Evolutionary conservation across 805 yeast species (phyloP).

Genomic region (Starmerella floricola): DNA sequence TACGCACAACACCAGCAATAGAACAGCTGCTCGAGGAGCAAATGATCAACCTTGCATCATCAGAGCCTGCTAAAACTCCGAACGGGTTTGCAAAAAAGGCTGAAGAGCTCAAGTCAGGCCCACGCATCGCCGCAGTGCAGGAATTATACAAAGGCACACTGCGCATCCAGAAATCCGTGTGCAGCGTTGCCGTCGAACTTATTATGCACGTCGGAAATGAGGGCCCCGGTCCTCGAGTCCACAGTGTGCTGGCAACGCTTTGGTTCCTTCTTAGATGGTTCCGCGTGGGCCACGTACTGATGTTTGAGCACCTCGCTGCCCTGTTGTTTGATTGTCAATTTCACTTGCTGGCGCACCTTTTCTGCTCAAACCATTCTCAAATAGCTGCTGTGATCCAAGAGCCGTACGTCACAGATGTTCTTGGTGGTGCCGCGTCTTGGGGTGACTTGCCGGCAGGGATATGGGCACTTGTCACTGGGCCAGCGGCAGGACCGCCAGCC

Average conservation of each 20-base stretch:
- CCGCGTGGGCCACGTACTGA: conserved; percentile 61
- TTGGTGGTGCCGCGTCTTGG: too few relatives aligned
- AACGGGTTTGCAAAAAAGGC: too few relatives aligned
- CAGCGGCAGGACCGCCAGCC: background rate
- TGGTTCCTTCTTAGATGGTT: conserved; percentile 57
- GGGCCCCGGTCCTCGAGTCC: conserved; percentile 14
- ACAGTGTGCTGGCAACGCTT: conserved; percentile 16
- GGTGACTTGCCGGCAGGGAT: too few relatives aligned
- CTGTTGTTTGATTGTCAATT: conserved; percentile 64
- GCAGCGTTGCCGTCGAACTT: conserved; percentile 50
- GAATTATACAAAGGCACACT: conserved; percentile 42
- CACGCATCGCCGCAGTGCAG: conserved; percentile 53
- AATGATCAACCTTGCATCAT: too few relatives aligned
- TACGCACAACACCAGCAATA: conserved; percentile 54
- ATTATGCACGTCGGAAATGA: conserved; percentile 27
- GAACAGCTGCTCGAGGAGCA: conserved; percentile 63
- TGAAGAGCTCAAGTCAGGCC: too few relatives aligned
- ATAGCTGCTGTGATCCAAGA: background rate
- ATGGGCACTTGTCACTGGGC: too few relatives aligned
- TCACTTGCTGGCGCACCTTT: conserved; percentile 32
- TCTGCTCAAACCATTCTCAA: conserved; percentile 22
- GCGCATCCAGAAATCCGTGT: conserved; percentile 49
- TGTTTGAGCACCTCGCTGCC: conserved; percentile 61
- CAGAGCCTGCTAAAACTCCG: too few relatives aligned
- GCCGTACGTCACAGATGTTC: background rate